Base-by-base conservation (phyloP, 108 stramenopile species). In the Cylindrotheca fusiformis region DNA sequence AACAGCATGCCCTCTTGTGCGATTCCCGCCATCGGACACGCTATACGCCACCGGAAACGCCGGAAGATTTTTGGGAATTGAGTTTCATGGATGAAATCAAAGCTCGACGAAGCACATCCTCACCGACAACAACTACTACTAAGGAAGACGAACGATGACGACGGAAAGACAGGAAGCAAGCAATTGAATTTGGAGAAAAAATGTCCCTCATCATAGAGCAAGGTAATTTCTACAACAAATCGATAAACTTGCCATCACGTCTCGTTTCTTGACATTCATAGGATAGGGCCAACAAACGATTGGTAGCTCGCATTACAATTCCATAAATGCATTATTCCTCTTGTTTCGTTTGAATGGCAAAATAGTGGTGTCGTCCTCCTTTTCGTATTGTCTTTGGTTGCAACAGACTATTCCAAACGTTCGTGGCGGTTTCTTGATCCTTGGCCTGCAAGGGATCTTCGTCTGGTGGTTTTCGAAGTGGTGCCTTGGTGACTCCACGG, bases 21-120 rank as follows among this genome's bases (percentile, higher is more conserved):
- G 45, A 31, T 19, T 63, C 55, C 22, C 48, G 71, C 26, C 71
- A 72, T 41, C 28, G 63, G 19, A 52, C 32, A 28, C 63, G 63
- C n/a, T 58, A 54, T 23, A 64, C 71, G 12, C 71, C 71, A 3
- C 57, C 71, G 19, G 45, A 49, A 28, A 72, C 71, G 12, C 71
- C 71, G 1, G 31, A 58, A 65, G 63, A 45, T 20, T 72, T 63
- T 45, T 72, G 71, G 63, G 63, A 72, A 26, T 33, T 72, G 49
- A 72, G 71, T 52, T 72, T 71, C 41, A 24, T 46, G 4, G 71
- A 72, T 55, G 63, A 64, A 59, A 21, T 21, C 4, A 45, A 54
- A 30, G 51, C 28, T 20, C 60, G 60, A 4, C 18, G 44, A 22
- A 51, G 50, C 20, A 51, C 18, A 19, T n/a, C n/a, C n/a, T n/a